Percentiles rank a stretch among this genome's conserved stretches.
Conservation (phyloP, 2,329 filamentous ascomycete genomes). For the Xylaria sp. region DNA sequence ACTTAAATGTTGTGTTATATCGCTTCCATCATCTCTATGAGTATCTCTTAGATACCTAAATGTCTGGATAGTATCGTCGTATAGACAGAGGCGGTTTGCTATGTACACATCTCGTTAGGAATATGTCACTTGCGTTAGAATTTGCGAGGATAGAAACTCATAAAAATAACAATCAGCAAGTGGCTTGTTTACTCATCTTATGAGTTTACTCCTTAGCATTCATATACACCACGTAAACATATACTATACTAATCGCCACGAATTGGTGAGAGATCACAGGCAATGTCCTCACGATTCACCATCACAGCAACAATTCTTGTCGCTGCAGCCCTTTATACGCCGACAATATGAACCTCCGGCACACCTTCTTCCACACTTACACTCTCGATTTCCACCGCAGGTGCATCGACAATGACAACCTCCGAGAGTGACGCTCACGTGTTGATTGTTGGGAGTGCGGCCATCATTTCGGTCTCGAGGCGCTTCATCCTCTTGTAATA, state of each 20-base stretch:
- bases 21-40: not conserved
- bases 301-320: constrained; percentile 5
- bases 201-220: not conserved
- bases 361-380: constrained; percentile 1
- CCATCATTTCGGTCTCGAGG: not conserved
- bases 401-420: constrained; percentile 6
- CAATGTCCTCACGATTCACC: not conserved
- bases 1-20: not conserved
- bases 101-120: no score
- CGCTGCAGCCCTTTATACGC: not conserved
- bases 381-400: not conserved
- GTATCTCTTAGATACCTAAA: not conserved
- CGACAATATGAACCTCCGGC: not conserved
- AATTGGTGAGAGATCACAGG: no score
- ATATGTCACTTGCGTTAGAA: no score
- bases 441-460: not conserved
- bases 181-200: not conserved
- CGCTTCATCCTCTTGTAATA: constrained; percentile 13
- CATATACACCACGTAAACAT: no score
- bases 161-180: no score
- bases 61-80: not conserved
- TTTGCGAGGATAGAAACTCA: no score
- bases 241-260: not conserved
- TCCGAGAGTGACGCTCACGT: not conserved
- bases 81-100: not conserved